Evolutionary conservation across 441 rosid genomes (phyloP), one percentile per base, ranked within the genome.

Genomic region (Manihot esculenta): DNA sequence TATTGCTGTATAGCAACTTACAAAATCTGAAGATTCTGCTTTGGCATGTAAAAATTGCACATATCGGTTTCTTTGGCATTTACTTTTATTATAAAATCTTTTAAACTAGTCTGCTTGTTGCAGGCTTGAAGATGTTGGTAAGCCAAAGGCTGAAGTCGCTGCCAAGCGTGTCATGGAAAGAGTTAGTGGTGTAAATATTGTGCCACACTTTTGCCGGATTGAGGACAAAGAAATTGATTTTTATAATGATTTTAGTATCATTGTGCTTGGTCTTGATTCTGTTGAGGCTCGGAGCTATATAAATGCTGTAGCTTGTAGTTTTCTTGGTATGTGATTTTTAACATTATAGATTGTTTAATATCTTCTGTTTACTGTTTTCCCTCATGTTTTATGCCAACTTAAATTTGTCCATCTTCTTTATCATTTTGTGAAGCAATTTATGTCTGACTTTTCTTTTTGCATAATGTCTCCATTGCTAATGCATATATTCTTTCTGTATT

Each of bases 141-240:
- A 90, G 83, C 94, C 99, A 3, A 94, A 94, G 86, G 98, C 99
- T 48, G 94, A 89, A 82, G 98, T 92, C 66, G 99, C 98, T n/a
- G 99, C 98, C 56, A 92, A 87, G 80, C 96, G 96, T 65, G 98
- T 94, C 65, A 88, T 87, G 96, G 93, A 94, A 87, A 84, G 98
- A 84, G 91, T 94, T 80, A 84, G 79, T 45, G 97, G 94, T 62
- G 97, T 94, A 75, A 79, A 92, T 66, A 94, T 94, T 42, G 83
- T 83, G 62, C 93, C 99, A 0, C 99, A 94, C 80, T 92, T 89
- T 82, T 90, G 96, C 77, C 85, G 97, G 70, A 94, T 94, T 60
- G 98, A 94, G 82, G 98, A 94, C 78, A 91, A 94, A 72, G 96
- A 89, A 62, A 77, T 89, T 56, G 87, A 86, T 1, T 95, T 91